phyloP scores from a whole-genome alignment of 257 asterid species.

The Petrea volubilis region DNA sequence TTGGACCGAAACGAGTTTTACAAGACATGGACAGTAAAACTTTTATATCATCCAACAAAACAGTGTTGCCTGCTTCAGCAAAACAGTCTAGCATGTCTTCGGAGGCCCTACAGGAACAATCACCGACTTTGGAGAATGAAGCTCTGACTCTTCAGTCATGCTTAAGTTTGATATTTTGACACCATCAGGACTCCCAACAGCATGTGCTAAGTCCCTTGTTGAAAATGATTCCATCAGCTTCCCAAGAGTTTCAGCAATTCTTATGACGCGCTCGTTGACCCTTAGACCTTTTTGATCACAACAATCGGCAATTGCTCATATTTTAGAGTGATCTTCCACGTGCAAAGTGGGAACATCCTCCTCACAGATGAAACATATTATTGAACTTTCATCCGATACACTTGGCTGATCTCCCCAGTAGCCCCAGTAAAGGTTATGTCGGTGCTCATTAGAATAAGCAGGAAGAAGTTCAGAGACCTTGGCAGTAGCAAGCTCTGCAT shows the following conservation, averaged over 20 bases:
- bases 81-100: slow-evolving; percentile 96
- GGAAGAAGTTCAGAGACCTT: slow-evolving; percentile 60
- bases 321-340: slow-evolving; percentile 97
- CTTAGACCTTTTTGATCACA: slow-evolving; percentile 93
- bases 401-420: slow-evolving; percentile 93
- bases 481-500: slow-evolving; percentile 57
- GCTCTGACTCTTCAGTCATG: slow-evolving; percentile 94
- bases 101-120: slow-evolving; percentile 97
- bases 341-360: slow-evolving; percentile 96
- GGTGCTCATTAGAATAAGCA: slow-evolving; percentile 64
- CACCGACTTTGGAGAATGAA: slow-evolving; percentile 91
- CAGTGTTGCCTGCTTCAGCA: slow-evolving; percentile 76
- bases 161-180: slow-evolving; percentile 79
- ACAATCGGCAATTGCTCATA: slow-evolving; percentile 96
- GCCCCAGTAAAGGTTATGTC: slow-evolving; percentile 78
- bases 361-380: slow-evolving; percentile 97
- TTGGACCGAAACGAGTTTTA: slow-evolving; percentile 91
- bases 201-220: slow-evolving; percentile 61
- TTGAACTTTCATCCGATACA: slow-evolving; percentile 78
- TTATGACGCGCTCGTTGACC: slow-evolving; percentile 82
- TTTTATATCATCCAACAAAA: slow-evolving; percentile 79
- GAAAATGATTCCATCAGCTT: slow-evolving; percentile 84
- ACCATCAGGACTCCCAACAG: slow-evolving; percentile 75
- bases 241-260: slow-evolving; percentile 91
- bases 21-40: slow-evolving; percentile 82